phyloP scores from a whole-genome alignment of 306 rosid genomes.

The Calophaca sinica region DNA sequence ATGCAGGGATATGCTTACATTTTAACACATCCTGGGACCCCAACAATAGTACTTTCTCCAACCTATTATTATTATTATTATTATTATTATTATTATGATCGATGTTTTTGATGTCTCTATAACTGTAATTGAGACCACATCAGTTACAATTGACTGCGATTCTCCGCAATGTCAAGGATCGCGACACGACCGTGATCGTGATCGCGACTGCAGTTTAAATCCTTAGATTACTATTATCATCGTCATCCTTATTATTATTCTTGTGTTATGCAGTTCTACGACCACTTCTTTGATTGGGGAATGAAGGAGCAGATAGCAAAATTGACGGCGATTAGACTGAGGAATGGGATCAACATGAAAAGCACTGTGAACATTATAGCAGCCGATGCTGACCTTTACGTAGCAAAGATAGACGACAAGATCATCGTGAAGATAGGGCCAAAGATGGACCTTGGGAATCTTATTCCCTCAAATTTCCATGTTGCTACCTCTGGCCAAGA shows the following conservation, averaged over 20 bases:
- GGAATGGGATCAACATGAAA: constrained; percentile 57
- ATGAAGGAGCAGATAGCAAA: constrained; percentile 62
- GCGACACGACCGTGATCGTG: too few species aligned
- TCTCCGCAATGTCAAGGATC: too few species aligned
- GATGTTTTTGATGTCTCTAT: too few species aligned
- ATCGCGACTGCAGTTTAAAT: too few species aligned
- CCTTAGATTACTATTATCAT: too few species aligned
- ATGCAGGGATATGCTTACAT: constrained; percentile 81
- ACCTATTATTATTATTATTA: not conserved
- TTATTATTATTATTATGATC: too few species aligned
- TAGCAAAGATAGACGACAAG: constrained; percentile 67
- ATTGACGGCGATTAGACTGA: constrained; percentile 57
- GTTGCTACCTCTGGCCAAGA: constrained; percentile 65
- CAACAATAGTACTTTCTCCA: constrained; percentile 62
- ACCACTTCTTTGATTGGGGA: constrained; percentile 77
- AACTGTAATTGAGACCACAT: too few species aligned
- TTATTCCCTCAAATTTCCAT: constrained; percentile 59
- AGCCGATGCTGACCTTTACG: constrained; percentile 63
- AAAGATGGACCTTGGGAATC: constrained; percentile 58
- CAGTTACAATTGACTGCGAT: too few species aligned
- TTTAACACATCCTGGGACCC: constrained; percentile 86
- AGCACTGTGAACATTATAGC: constrained; percentile 69
- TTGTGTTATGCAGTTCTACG: constrained; percentile 69
- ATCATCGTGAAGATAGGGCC: constrained; percentile 81
- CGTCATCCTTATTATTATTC: too few species aligned